Evolutionary conservation across 2,329 filamentous ascomycete species (phyloP).

Genomic region (Periconia macrospinosa): DNA sequence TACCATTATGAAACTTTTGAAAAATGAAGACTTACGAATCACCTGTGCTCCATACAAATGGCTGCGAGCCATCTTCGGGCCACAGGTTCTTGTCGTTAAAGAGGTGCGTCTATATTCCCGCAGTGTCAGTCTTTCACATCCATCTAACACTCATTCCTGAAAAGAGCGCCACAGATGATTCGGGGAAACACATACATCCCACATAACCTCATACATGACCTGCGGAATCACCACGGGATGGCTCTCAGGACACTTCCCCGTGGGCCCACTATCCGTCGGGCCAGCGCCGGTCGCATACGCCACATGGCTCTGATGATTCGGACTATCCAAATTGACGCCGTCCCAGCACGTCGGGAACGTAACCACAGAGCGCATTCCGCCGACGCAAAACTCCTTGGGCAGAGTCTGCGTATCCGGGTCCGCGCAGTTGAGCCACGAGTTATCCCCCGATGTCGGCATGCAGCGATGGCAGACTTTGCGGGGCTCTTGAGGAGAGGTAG

Average conservation of each 20-base stretch:
- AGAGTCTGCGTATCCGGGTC: constrained; percentile 20
- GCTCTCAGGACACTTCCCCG: constrained; percentile 25
- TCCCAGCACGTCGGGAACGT: constrained; percentile 77
- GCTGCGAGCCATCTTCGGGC: constrained; percentile 25
- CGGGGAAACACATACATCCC: constrained; percentile 19
- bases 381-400: constrained; percentile 48
- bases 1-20: too few relatives aligned
- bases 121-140: not conserved
- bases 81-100: constrained; percentile 22
- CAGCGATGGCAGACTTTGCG: constrained; percentile 31
- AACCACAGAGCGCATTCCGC: constrained; percentile 64
- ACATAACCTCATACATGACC: constrained; percentile 36
- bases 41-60: constrained; percentile 30
- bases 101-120: constrained; percentile 12
- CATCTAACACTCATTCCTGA: not conserved
- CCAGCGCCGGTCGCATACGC: constrained; percentile 46
- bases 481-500: constrained; percentile 25
- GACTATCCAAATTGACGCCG: constrained; percentile 59
- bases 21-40: constrained; percentile 22
- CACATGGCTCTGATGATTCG: constrained; percentile 66
- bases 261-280: constrained; percentile 27
- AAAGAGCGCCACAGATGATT: too few relatives aligned
- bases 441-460: constrained; percentile 23
- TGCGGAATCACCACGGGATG: constrained; percentile 32
- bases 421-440: constrained; percentile 25